These are phyloP conservation scores for Castanospermum australe DNA, from an alignment of 306 rosid species.

Conservation along the genomic window DNA sequence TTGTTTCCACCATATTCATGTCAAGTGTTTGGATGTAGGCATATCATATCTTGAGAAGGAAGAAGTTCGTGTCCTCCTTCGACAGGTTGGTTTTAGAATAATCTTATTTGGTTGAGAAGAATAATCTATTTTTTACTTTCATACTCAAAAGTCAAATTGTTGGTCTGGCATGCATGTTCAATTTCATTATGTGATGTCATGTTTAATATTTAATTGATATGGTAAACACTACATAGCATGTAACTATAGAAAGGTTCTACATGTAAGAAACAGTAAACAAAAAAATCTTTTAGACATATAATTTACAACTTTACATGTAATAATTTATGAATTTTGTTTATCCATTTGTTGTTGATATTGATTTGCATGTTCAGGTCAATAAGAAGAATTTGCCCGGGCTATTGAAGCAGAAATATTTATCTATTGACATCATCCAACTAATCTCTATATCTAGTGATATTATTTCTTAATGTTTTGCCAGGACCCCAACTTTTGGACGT, in stretches of 20 bases:
- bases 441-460: conserved; percentile 6
- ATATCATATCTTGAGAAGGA: conserved; percentile 92
- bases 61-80: conserved; percentile 92
- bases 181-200: conserved; percentile 15
- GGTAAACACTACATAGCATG: background rate
- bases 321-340: background rate
- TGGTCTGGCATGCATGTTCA: background rate
- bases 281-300: background rate
- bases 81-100: conserved; percentile 72
- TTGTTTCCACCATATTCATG: conserved; percentile 34
- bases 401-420: background rate
- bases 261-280: conserved; percentile 13
- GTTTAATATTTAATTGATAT: conserved; percentile 11
- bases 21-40: conserved; percentile 58
- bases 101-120: conserved; percentile 1
- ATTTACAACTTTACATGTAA: background rate
- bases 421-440: background rate
- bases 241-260: background rate
- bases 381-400: background rate
- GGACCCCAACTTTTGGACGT: conserved; percentile 94
- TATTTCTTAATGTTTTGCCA: conserved; percentile 35
- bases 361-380: conserved; percentile 13
- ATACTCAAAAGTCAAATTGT: background rate
- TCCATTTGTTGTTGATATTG: background rate
- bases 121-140: background rate